These are phyloP conservation scores for Cenchrus fungigraminus DNA, from an alignment of 176 grass and related monocot genomes.

Conservation along the genomic window DNA sequence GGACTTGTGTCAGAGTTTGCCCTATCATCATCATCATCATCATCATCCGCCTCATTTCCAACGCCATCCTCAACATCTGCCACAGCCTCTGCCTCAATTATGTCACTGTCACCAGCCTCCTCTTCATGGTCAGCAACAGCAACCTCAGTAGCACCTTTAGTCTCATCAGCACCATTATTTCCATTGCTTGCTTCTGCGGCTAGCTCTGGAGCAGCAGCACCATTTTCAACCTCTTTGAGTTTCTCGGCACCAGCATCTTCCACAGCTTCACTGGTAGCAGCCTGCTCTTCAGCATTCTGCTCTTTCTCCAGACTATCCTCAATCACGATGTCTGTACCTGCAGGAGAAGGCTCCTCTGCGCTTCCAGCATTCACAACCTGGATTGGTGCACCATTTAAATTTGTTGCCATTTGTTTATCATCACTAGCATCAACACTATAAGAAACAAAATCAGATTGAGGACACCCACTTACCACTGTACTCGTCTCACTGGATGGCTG, in stretches of 20 bases:
- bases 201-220: constrained; percentile 32
- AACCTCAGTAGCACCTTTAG: constrained; percentile 37
- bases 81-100: constrained; percentile 28
- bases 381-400: constrained; percentile 8
- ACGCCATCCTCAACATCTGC: constrained; percentile 40
- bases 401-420: constrained; percentile 18
- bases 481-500: constrained; percentile 16
- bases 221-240: constrained; percentile 24
- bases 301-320: constrained; percentile 25
- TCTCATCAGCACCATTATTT: constrained; percentile 24
- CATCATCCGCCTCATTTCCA: constrained; percentile 61
- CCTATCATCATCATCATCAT: constrained; percentile 63
- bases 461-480: constrained; percentile 43
- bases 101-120: constrained; percentile 39
- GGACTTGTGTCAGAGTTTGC: constrained; percentile 53
- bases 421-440: constrained; percentile 33
- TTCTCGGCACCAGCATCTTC: constrained; percentile 37
- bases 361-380: constrained; percentile 35
- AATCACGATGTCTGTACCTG: not conserved
- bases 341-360: constrained; percentile 26
- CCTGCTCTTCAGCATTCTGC: constrained; percentile 35
- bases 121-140: constrained; percentile 26
- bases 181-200: constrained; percentile 28
- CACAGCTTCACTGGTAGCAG: constrained; percentile 24
- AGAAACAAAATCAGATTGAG: constrained; percentile 39